These are phyloP conservation scores for Acanthamoeba healyi DNA, from an alignment of 208 protist species.

Conservation along the genomic window DNA sequence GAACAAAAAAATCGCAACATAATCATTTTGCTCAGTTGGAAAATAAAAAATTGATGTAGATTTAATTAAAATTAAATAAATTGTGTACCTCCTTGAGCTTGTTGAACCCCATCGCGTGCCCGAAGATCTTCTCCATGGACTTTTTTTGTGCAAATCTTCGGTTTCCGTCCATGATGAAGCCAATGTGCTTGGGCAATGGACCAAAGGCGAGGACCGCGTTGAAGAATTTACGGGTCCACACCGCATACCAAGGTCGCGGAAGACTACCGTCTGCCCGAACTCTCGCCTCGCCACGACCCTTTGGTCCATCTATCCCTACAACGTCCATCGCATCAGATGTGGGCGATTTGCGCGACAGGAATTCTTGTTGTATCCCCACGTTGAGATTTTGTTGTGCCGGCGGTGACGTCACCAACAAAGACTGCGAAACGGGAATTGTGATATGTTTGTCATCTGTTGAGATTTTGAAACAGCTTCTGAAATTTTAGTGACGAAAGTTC, in stretches of 20 bases:
- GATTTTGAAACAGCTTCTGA: too few species aligned
- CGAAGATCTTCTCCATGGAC: constrained; percentile 76
- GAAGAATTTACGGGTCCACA: constrained; percentile 10
- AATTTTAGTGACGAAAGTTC: background rate
- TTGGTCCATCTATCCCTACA: background rate
- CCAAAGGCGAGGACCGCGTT: constrained; percentile 74
- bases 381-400: too few species aligned
- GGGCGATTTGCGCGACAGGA: too few species aligned
- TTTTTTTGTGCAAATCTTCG: constrained; percentile 86
- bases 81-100: constrained; percentile 85
- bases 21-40: too few species aligned
- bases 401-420: too few species aligned
- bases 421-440: too few species aligned
- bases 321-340: background rate
- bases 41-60: background rate
- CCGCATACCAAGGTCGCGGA: background rate
- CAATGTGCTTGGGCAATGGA: constrained; percentile 90
- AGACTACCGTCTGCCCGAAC: background rate
- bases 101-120: constrained; percentile 85
- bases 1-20: too few species aligned
- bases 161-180: constrained; percentile 95
- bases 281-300: too few species aligned
- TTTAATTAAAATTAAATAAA: background rate
- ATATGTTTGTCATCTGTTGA: too few species aligned
- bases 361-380: too few species aligned